These are phyloP conservation scores for Canna indica DNA, from an alignment of 176 grass and related monocot species.

Conservation along the genomic window DNA sequence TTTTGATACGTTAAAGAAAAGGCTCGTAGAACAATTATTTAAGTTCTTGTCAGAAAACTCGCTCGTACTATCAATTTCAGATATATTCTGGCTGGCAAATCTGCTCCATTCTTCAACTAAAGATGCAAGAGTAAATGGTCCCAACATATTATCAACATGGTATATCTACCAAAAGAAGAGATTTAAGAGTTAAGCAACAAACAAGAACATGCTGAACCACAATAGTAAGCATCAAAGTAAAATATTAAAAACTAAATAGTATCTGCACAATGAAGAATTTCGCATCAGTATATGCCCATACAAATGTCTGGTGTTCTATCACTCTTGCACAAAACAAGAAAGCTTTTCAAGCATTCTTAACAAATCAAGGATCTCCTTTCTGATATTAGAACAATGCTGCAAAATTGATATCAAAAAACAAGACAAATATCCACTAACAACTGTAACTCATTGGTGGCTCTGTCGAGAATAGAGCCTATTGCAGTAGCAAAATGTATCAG, in stretches of 20 bases:
- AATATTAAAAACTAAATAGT: background rate
- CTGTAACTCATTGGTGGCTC: no score
- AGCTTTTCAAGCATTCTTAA: no score
- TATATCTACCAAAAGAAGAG: constrained; percentile 52
- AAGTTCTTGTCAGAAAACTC: constrained; percentile 16
- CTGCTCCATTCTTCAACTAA: constrained; percentile 73
- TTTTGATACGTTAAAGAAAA: constrained; percentile 44
- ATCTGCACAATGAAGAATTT: no score
- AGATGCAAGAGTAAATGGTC: constrained; percentile 67
- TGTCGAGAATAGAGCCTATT: no score
- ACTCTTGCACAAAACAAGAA: no score
- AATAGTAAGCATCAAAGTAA: background rate
- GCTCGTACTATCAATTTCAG: constrained; percentile 16
- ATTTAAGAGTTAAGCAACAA: constrained; percentile 1
- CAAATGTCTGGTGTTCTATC: no score
- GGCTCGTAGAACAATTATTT: constrained; percentile 25
- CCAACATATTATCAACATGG: constrained; percentile 64
- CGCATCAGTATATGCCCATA: no score
- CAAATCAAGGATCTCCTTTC: no score
- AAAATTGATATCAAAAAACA: background rate
- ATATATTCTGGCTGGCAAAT: constrained; percentile 23
- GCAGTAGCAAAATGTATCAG: no score
- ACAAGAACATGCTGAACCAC: background rate
- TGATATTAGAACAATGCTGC: background rate
- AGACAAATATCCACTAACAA: no score